These are phyloP conservation scores for Lentinula raphanica DNA, from an alignment of 768 basidiomycete species.

Conservation along the genomic window DNA sequence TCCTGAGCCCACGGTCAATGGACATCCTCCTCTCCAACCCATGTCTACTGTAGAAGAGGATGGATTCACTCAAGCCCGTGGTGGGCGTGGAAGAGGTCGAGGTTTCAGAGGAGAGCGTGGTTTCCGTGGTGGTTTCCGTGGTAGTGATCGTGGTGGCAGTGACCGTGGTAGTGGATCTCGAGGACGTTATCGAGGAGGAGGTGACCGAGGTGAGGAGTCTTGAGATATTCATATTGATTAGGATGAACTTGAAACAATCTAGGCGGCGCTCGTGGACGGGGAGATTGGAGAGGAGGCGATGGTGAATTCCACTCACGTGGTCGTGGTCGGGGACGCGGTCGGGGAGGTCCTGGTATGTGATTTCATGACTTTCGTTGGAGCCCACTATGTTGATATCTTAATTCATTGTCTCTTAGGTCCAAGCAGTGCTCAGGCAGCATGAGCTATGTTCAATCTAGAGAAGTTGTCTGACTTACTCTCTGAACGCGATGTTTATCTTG, in stretches of 20 bases:
- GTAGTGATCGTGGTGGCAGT: slow-evolving; percentile 27
- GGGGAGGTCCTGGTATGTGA: slow-evolving; percentile 34
- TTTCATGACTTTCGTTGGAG: neutral
- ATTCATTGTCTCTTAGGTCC: slow-evolving; percentile 9
- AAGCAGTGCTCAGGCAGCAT: slow-evolving; percentile 17
- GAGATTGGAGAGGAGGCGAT: slow-evolving; percentile 47
- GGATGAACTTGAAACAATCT: slow-evolving; percentile 8
- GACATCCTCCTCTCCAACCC: slow-evolving; percentile 19
- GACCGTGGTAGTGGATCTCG: slow-evolving; percentile 31
- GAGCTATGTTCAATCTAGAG: neutral
- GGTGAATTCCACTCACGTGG: slow-evolving; percentile 33
- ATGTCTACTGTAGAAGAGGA: slow-evolving; percentile 41
- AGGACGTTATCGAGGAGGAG: slow-evolving; percentile 29
- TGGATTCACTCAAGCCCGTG: slow-evolving; percentile 52
- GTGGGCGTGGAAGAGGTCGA: slow-evolving; percentile 25
- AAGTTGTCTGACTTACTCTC: neutral
- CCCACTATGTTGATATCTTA: no score
- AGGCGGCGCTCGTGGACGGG: slow-evolving; percentile 31
- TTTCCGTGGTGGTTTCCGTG: slow-evolving; percentile 17
- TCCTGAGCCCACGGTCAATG: slow-evolving; percentile 22
- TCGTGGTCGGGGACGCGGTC: slow-evolving; percentile 37
- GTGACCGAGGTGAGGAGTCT: slow-evolving; percentile 22
- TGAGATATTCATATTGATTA: neutral
- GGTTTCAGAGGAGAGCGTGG: slow-evolving; percentile 17
- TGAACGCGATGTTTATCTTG: neutral